Evolutionary conservation across 2,329 filamentous ascomycete species (phyloP).

Genomic region (Sordariomycetes sp.): DNA sequence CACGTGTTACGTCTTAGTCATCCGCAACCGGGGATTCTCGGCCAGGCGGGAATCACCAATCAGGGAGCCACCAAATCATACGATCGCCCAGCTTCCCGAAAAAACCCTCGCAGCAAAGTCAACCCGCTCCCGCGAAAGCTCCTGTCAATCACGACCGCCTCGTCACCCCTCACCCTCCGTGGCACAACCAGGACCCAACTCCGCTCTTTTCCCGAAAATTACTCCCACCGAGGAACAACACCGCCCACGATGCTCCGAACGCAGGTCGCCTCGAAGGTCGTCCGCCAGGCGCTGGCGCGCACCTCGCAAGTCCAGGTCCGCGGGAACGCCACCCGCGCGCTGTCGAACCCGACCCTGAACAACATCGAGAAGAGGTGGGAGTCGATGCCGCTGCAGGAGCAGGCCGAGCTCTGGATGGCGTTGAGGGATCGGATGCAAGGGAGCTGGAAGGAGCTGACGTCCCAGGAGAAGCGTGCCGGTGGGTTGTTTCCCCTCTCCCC

Average conservation of each 20-base stretch:
- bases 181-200: slow-evolving; percentile 1
- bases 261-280: slow-evolving; percentile 34
- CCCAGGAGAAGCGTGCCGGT: slow-evolving; percentile 99
- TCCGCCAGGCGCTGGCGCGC: slow-evolving; percentile 37
- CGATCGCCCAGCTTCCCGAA: slow-evolving; percentile 2
- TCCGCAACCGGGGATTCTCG: neutral
- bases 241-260: slow-evolving; percentile 41
- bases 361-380: slow-evolving; percentile 99
- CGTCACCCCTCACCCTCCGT: neutral
- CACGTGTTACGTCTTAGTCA: slow-evolving; percentile 1
- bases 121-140: neutral
- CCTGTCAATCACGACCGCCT: neutral
- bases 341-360: slow-evolving; percentile 93
- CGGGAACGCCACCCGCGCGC: slow-evolving; percentile 66
- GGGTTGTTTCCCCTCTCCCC: slow-evolving; percentile 32
- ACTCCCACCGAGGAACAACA: neutral
- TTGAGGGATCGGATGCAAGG: slow-evolving; percentile 98
- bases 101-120: slow-evolving; percentile 3
- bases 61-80: slow-evolving; percentile 5
- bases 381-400: slow-evolving; percentile 93
- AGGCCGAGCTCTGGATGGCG: slow-evolving; percentile 98
- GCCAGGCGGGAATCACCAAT: slow-evolving; percentile 1
- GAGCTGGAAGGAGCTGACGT: slow-evolving; percentile 88
- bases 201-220: neutral
- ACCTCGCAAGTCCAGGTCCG: slow-evolving; percentile 33